phyloP scores from a whole-genome alignment of 768 basidiomycete genomes.

The Mrakia hoshinonis region DNA sequence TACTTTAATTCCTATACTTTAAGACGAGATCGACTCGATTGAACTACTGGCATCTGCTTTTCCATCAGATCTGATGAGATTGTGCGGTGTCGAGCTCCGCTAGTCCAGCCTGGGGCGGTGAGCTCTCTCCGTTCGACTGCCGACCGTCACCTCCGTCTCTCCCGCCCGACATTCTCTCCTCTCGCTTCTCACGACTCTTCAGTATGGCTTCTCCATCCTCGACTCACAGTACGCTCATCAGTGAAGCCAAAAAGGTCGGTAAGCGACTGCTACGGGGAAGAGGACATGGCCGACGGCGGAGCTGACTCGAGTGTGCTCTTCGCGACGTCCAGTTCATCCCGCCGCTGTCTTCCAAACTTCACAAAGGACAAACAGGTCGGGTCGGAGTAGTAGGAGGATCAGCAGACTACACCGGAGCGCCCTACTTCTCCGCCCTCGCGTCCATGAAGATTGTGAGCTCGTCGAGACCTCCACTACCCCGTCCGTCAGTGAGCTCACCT shows the following conservation, averaged over 20 bases:
- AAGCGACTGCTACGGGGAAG: neutral
- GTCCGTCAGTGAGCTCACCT: no score
- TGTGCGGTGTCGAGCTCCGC: no score
- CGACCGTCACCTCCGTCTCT: neutral
- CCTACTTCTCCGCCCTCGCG: slow-evolving; percentile 88
- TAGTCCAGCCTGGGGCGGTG: no score
- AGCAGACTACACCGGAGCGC: slow-evolving; percentile 80
- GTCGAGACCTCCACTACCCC: no score
- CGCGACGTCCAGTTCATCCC: slow-evolving; percentile 4
- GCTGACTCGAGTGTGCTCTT: neutral
- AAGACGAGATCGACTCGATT: no score
- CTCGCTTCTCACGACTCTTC: neutral
- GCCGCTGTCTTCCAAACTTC: slow-evolving; percentile 18
- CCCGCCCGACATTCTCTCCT: neutral
- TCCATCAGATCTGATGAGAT: no score
- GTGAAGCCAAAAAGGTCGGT: slow-evolving; percentile 11
- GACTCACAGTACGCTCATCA: neutral
- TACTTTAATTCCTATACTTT: no score
- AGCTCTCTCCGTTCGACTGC: no score
- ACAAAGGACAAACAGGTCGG: slow-evolving; percentile 29
- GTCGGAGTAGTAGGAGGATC: slow-evolving; percentile 27
- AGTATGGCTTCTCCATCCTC: neutral
- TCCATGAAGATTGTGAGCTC: slow-evolving; percentile 65
- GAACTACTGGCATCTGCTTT: no score
- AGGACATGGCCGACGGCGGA: neutral